Conservation (phyloP, 257 asterid species). For the Eustoma russellianum region DNA sequence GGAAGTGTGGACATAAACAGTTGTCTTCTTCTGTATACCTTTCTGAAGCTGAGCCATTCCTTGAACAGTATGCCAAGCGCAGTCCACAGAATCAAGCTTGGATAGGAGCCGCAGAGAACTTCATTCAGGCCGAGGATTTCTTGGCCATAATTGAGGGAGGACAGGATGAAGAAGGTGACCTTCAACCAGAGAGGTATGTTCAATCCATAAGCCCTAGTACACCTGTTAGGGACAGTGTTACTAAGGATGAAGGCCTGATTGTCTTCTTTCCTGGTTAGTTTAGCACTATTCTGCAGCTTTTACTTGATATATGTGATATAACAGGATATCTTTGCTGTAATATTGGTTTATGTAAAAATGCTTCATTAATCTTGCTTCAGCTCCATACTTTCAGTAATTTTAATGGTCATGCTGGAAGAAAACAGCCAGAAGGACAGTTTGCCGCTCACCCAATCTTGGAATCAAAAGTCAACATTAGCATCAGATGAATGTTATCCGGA, state of each 20-base stretch:
- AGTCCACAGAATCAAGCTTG: slow-evolving; percentile 77
- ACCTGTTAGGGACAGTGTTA: slow-evolving; percentile 46
- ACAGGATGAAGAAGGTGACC: slow-evolving; percentile 92
- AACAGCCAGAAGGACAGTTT: too few relatives aligned
- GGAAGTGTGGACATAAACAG: slow-evolving; percentile 68
- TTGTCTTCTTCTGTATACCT: slow-evolving; percentile 76
- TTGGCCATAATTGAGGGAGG: slow-evolving; percentile 65
- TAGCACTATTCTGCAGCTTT: background rate
- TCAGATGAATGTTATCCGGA: too few relatives aligned
- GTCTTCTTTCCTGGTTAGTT: slow-evolving; percentile 88
- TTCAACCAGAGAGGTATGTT: slow-evolving; percentile 44
- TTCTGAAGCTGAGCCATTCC: slow-evolving; percentile 94
- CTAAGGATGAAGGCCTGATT: slow-evolving; percentile 78
- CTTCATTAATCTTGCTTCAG: too few relatives aligned
- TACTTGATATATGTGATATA: background rate
- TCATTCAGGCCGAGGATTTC: slow-evolving; percentile 77
- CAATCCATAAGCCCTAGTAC: slow-evolving; percentile 42
- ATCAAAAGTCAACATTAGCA: too few relatives aligned
- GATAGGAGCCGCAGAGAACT: slow-evolving; percentile 91
- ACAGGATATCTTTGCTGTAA: too few relatives aligned
- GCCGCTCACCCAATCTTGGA: too few relatives aligned
- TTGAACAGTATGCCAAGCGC: slow-evolving; percentile 84
- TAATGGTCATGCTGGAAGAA: too few relatives aligned
- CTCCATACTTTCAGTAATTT: too few relatives aligned
- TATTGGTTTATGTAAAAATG: too few relatives aligned